These are phyloP conservation scores for Penicillium alfredii DNA, from an alignment of 495 filamentous ascomycete genomes.

Conservation along the genomic window DNA sequence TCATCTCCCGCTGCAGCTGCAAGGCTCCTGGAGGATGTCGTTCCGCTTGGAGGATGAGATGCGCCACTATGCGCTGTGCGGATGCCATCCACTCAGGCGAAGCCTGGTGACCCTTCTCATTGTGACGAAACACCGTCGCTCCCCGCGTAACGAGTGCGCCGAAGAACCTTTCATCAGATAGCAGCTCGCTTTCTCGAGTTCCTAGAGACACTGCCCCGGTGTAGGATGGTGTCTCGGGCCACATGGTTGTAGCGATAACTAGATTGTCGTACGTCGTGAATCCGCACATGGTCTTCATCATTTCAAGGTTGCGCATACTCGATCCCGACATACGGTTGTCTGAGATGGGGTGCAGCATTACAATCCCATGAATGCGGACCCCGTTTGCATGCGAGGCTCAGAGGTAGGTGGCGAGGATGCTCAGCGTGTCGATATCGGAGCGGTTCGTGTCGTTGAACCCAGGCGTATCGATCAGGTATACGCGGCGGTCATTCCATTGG, in stretches of 20 bases:
- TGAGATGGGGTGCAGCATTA: conserved; percentile 24
- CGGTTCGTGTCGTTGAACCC: conserved; percentile 47
- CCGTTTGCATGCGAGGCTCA: conserved; percentile 17
- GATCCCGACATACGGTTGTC: conserved; percentile 18
- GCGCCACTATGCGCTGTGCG: conserved; percentile 1
- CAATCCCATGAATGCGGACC: conserved; percentile 20
- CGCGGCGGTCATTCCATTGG: conserved; percentile 5
- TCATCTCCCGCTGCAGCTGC: conserved; percentile 8
- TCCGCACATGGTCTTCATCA: conserved; percentile 24
- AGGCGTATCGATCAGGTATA: conserved; percentile 44
- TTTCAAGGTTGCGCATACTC: conserved; percentile 16
- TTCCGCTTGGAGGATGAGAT: conserved; percentile 2
- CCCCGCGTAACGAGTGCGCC: background rate
- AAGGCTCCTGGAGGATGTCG: background rate
- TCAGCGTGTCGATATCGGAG: conserved; percentile 35
- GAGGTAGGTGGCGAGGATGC: conserved; percentile 25
- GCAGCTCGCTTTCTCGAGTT: conserved; percentile 4
- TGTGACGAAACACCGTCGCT: conserved; percentile 2
- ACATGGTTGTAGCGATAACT: conserved; percentile 10
- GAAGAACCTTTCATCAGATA: background rate
- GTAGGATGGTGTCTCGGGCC: background rate
- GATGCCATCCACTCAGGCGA: background rate
- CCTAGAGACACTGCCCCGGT: too few relatives aligned
- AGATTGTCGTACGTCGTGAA: background rate
- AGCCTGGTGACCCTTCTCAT: background rate